These are phyloP conservation scores for Plicaturopsis crispa DNA, from an alignment of 768 basidiomycete genomes.

Conservation along the genomic window DNA sequence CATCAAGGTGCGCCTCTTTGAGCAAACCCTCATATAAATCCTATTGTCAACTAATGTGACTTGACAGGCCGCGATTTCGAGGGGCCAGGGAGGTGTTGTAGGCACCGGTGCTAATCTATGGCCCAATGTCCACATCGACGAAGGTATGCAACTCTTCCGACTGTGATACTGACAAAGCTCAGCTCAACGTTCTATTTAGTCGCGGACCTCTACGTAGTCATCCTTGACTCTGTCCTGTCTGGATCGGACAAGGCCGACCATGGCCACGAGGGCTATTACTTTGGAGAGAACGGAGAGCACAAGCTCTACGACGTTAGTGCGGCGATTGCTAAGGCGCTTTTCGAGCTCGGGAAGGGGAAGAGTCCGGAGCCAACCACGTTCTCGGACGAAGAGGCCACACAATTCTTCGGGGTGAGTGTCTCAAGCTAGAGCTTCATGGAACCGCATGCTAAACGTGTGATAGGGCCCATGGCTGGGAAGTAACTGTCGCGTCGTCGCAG, in stretches of 20 bases:
- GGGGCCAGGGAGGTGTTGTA: constrained; percentile 18
- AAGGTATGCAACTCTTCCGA: constrained; percentile 9
- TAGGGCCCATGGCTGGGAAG: too few species aligned
- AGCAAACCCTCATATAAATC: too few species aligned
- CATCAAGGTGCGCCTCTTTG: not conserved
- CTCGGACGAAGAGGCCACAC: too few species aligned
- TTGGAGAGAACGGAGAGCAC: constrained; percentile 15
- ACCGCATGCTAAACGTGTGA: too few species aligned
- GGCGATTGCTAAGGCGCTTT: constrained; percentile 9
- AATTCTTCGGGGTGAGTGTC: too few species aligned
- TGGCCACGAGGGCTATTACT: constrained; percentile 17
- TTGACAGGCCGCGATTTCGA: too few species aligned
- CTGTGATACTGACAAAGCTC: constrained; percentile 14
- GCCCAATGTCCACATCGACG: constrained; percentile 19
- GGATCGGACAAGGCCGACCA: constrained; percentile 9
- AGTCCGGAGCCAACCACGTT: constrained; percentile 10
- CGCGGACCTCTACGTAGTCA: constrained; percentile 12
- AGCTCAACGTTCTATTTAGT: constrained; percentile 12
- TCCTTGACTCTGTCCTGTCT: constrained; percentile 11
- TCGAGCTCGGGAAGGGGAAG: constrained; percentile 10
- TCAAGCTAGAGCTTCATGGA: too few species aligned
- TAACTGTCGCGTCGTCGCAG: constrained; percentile 31
- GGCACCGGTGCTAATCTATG: constrained; percentile 20
- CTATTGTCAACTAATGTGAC: too few species aligned
- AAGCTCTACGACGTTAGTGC: constrained; percentile 8